Evolutionary conservation across 2,329 filamentous ascomycete genomes (phyloP).

Genomic region (Cladobotryum mycophilum): DNA sequence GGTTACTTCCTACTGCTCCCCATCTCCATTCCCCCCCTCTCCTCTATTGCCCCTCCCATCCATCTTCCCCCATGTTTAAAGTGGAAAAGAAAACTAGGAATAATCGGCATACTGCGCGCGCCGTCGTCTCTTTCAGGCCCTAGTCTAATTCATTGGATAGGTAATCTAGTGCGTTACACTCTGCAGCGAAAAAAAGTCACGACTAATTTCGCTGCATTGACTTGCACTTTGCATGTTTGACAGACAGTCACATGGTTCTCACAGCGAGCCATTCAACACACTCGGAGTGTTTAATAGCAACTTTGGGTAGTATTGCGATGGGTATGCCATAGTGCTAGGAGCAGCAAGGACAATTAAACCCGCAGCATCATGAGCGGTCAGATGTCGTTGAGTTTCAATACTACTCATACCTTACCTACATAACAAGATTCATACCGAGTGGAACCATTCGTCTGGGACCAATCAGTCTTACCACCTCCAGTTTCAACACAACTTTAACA

Average conservation of each 20-base stretch:
- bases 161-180: not conserved
- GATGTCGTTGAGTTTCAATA: not conserved
- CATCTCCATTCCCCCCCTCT: too few species aligned
- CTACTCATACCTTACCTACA: not conserved
- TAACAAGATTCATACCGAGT: not conserved
- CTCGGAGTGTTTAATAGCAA: conserved; percentile 4
- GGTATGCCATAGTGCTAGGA: not conserved
- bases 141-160: too few species aligned
- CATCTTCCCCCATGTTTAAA: not conserved
- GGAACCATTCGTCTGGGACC: not conserved
- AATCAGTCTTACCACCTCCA: not conserved
- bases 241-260: conserved; percentile 9
- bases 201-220: not conserved
- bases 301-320: conserved; percentile 6
- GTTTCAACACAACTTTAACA: too few species aligned
- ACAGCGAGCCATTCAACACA: conserved; percentile 2
- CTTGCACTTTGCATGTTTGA: conserved; percentile 1
- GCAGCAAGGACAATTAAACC: conserved; percentile 1
- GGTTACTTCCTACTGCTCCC: too few species aligned
- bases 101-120: too few species aligned
- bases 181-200: not conserved
- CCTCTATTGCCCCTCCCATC: conserved; percentile 1
- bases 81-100: too few species aligned
- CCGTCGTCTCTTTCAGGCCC: too few species aligned
- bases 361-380: conserved; percentile 6